phyloP scores from a whole-genome alignment of 371 early-diverging fungal species.

The Apophysomyces trapeziformis region DNA sequence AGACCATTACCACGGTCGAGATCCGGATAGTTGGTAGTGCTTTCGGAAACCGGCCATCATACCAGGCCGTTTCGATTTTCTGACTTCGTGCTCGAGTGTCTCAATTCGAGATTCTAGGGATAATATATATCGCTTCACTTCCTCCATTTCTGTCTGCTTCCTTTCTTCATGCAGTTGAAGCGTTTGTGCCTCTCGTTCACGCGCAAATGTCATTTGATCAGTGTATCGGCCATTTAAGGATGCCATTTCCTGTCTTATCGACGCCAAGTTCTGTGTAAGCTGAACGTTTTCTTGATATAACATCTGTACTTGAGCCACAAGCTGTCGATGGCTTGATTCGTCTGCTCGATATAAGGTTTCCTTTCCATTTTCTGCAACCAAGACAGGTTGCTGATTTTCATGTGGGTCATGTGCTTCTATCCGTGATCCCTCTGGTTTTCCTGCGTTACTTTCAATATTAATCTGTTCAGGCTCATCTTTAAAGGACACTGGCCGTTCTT shows the following conservation, averaged over 20 bases:
- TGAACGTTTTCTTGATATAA: constrained; percentile 55
- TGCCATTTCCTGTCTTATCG: constrained; percentile 58
- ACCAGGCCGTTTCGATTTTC: constrained; percentile 14
- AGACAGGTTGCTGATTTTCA: not conserved
- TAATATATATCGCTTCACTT: constrained; percentile 47
- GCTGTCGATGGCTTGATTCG: constrained; percentile 21
- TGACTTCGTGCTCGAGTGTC: constrained; percentile 4
- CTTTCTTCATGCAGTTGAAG: constrained; percentile 50
- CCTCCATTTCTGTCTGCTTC: constrained; percentile 60
- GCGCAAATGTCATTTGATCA: constrained; percentile 48
- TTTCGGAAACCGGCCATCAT: constrained; percentile 26
- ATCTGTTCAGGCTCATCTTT: no score
- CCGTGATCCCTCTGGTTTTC: not conserved
- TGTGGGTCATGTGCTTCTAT: not conserved
- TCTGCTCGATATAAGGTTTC: constrained; percentile 2
- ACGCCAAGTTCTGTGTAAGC: constrained; percentile 46
- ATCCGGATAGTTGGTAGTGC: constrained; percentile 32
- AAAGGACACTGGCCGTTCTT: no score
- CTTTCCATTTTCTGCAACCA: not conserved
- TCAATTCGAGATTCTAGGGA: constrained; percentile 32
- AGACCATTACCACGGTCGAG: constrained; percentile 26
- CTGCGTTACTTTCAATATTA: no score
- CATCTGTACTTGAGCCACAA: constrained; percentile 46
- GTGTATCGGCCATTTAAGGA: constrained; percentile 51
- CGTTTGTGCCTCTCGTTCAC: constrained; percentile 57